phyloP scores from a whole-genome alignment of 257 asterid species.

The Cynanchum wilfordii region DNA sequence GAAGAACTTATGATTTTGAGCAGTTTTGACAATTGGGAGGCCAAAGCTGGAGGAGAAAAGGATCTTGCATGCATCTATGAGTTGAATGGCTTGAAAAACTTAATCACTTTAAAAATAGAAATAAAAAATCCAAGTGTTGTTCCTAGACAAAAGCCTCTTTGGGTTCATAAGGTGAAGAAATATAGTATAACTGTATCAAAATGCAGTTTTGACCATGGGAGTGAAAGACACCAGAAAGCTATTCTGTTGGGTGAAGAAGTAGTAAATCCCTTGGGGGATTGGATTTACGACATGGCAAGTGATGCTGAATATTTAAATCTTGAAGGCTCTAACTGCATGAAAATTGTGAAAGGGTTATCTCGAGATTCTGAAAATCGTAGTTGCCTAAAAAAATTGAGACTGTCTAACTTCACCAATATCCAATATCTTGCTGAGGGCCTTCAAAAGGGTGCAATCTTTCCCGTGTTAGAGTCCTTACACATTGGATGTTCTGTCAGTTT shows the following conservation, averaged over 20 bases:
- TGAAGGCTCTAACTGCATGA: background rate
- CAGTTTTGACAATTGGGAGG: background rate
- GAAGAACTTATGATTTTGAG: constrained; percentile 3
- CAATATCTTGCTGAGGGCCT: background rate
- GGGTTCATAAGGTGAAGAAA: background rate
- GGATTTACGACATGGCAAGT: background rate
- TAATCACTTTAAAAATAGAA: background rate
- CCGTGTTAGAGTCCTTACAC: background rate
- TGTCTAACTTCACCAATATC: background rate
- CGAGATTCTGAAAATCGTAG: background rate
- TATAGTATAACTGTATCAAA: background rate
- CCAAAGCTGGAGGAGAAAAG: background rate
- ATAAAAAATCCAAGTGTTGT: background rate
- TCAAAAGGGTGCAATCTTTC: background rate
- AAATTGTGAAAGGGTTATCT: background rate
- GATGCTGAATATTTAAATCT: background rate
- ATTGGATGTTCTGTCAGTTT: background rate
- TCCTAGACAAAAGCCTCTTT: background rate
- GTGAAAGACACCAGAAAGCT: too few species aligned
- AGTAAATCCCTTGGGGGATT: background rate
- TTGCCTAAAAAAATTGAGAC: background rate
- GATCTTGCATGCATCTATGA: background rate
- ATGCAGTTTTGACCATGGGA: accelerated
- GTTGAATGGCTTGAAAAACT: background rate
- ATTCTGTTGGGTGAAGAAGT: background rate